Percentiles rank a stretch among this genome's conserved stretches.
phyloP scores from a whole-genome alignment of 75 land plant genomes.

The Ceratopteris richardii region DNA sequence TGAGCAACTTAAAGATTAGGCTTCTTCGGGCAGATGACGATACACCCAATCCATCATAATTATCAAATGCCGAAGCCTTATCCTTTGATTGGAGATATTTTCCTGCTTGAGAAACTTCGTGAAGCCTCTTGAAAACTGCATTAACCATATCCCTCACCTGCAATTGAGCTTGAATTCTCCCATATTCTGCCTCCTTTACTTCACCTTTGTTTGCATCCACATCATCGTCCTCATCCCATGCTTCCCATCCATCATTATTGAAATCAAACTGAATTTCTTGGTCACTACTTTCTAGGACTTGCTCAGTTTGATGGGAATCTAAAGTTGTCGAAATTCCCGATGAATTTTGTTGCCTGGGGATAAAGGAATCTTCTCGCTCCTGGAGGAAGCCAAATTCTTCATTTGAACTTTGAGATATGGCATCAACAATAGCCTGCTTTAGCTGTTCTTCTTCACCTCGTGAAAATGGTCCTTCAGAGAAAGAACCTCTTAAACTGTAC shows the following conservation, averaged over 20 bases:
- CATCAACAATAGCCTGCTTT: conserved; percentile 82
- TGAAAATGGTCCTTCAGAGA: conserved; percentile 68
- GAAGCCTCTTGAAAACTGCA: conserved; percentile 60
- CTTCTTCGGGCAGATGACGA: conserved; percentile 40
- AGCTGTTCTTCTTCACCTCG: conserved; percentile 87
- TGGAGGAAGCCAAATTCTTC: conserved; percentile 55
- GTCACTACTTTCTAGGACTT: conserved; percentile 4
- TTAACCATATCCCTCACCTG: conserved; percentile 79
- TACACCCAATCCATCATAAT: conserved; percentile 22
- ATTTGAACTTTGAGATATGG: conserved; percentile 56
- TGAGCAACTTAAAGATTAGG: conserved; percentile 53
- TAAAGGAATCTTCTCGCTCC: conserved; percentile 61
- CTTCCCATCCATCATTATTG: conserved; percentile 67
- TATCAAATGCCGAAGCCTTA: not conserved
- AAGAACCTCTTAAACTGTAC: conserved; percentile 54
- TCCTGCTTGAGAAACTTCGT: conserved; percentile 57
- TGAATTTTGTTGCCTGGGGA: conserved; percentile 26
- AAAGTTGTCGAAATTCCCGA: conserved; percentile 6
- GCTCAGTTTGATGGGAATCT: not conserved
- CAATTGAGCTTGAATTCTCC: conserved; percentile 66
- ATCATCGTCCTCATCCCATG: conserved; percentile 67
- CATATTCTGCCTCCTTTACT: conserved; percentile 38
- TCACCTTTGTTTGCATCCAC: conserved; percentile 27
- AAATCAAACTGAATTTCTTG: conserved; percentile 44
- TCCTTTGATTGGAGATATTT: conserved; percentile 25